A percentile compares a stretch with the other conserved stretches of the same genome.
phyloP scores from a whole-genome alignment of 2,329 filamentous ascomycete species.

The Fusarium sp. region DNA sequence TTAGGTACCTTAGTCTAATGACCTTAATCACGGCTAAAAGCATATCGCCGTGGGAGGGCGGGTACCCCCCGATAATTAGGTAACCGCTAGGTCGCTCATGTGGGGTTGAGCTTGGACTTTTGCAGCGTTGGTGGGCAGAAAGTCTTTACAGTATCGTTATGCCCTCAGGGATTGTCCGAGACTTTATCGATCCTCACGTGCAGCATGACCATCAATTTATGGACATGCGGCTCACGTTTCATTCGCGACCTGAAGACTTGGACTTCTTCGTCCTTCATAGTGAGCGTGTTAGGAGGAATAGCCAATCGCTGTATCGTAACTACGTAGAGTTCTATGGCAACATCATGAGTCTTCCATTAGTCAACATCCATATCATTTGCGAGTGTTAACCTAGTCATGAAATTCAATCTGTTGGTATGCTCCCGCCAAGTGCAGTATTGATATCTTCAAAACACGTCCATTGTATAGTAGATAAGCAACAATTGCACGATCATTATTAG shows the following conservation, averaged over 20 bases:
- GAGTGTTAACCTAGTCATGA: not conserved
- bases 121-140: slow-evolving; percentile 20
- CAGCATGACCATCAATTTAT: slow-evolving; percentile 5
- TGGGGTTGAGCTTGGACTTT: slow-evolving; percentile 37
- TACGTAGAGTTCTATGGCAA: slow-evolving; percentile 6
- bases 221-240: not conserved
- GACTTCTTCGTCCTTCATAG: not conserved
- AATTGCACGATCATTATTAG: not conserved
- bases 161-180: not conserved
- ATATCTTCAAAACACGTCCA: not conserved
- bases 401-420: not conserved
- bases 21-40: not conserved
- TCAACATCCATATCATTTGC: slow-evolving; percentile 25
- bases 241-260: not conserved
- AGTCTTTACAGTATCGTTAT: not conserved
- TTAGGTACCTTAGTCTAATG: not conserved
- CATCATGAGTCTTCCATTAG: slow-evolving; percentile 4
- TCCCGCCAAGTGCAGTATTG: slow-evolving; percentile 1
- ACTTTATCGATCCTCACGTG: slow-evolving; percentile 23
- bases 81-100: slow-evolving; percentile 13
- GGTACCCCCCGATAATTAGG: slow-evolving; percentile 18
- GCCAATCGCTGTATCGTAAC: slow-evolving; percentile 13
- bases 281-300: not conserved
- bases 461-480: not conserved
- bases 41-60: slow-evolving; percentile 17